Base-by-base conservation (phyloP, 306 rosid species). In the Crataegus laevigata region DNA sequence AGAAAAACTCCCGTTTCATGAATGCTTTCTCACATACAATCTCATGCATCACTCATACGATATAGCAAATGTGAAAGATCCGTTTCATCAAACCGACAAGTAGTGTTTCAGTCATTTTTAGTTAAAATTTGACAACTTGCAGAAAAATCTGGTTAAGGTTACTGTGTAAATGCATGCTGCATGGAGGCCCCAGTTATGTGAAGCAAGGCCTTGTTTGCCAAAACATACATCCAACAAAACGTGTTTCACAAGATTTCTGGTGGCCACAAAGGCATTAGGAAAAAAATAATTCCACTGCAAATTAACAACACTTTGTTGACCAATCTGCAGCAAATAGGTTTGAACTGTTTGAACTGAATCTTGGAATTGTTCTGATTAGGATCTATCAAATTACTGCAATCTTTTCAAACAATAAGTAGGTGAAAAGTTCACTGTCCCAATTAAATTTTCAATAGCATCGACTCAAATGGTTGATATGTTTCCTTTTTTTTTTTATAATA, bases 131-230 rank as follows among this genome's bases (percentile, higher is more conserved):
- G 65, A 15, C 65, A 13, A 60, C 15, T 40, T 71, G 34, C 65
- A 8, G 54, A 15, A 71, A 13, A 60, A 26, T 25, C 34, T 26
- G 17, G 65, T 26, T 24, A 60, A 22, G 36, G 12, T 69, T 42
- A 15, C 22, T 54, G 38, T 57, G 17, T 68, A 62, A 64, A 26
- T 26, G 50, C 74, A 25, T 29, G 8, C 18, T 32, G 40, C 52
- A 50, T 64, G 30, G 28, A 62, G 68, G 72, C 64, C 72, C 67
- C 73, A 52, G 22, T 71, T 36, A 63, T 36, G 77, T 63, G 72
- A 64, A 9, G 65, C 47, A 21, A 77, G 81, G 45, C 69, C 82
- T 13, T 15, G 25, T 59, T 50, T 78, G 69, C 70, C 8, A 57
- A 57, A 57, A 77, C 38, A 15, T 25, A 45, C 9, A 42, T 59